These are phyloP conservation scores for Pulveroboletus frians DNA, from an alignment of 768 basidiomycete genomes.

Conservation along the genomic window DNA sequence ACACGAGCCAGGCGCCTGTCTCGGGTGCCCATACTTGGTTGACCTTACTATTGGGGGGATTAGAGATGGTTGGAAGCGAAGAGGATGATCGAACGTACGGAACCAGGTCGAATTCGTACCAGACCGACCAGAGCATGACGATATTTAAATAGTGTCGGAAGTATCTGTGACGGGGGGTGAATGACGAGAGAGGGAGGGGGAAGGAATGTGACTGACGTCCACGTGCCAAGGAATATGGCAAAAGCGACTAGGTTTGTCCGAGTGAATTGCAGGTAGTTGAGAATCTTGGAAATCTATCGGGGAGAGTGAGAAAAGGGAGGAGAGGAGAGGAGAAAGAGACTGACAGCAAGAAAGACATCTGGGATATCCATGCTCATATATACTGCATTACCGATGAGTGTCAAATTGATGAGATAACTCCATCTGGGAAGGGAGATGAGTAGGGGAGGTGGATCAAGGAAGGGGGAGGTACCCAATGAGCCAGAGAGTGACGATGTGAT, in stretches of 20 bases:
- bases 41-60: constrained; percentile 38
- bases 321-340: constrained; percentile 22
- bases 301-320: neutral
- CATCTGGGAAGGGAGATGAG: constrained; percentile 44
- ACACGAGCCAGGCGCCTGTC: constrained; percentile 62
- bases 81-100: constrained; percentile 49
- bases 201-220: constrained; percentile 60
- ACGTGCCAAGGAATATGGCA: constrained; percentile 58
- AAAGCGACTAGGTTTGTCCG: constrained; percentile 60
- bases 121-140: constrained; percentile 82
- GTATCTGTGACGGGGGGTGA: constrained; percentile 48
- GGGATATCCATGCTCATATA: constrained; percentile 98
- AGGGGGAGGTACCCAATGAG: constrained; percentile 63
- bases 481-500: constrained; percentile 95
- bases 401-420: constrained; percentile 79
- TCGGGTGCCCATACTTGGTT: constrained; percentile 53
- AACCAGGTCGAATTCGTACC: constrained; percentile 67
- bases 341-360: constrained; percentile 79
- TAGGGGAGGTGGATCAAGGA: neutral
- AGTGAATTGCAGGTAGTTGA: constrained; percentile 80
- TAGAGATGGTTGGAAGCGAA: neutral
- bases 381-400: constrained; percentile 84
- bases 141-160: constrained; percentile 92
- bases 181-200: neutral
- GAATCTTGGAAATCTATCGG: constrained; percentile 69